Evolutionary conservation across 106 monocot species (phyloP), one percentile per base, ranked within the genome.

Genomic region (Allium cepa): DNA sequence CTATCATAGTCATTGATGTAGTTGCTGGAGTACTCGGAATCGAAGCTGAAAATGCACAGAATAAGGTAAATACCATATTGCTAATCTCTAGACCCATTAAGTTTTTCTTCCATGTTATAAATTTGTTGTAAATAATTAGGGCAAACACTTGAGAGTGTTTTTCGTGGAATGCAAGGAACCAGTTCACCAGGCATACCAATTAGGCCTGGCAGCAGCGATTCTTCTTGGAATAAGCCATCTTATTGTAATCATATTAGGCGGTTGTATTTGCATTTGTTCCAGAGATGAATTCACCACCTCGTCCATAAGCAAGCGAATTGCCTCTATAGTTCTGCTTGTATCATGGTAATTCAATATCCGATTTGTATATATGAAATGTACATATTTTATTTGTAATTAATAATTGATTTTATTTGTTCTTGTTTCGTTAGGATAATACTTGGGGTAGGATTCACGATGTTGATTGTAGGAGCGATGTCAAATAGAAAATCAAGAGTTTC

Each of bases 131-230:
- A 59, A 3, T 17, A 17, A 59, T 10, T 47, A 95, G 94, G 87
- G 80, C 7, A 91, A 71, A 77, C 79, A 85, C 72, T 47, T 91
- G 74, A 79, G 72, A 61, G 36, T 91, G 26, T 74, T 88, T 8
- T 70, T 95, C 48, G 75, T 95, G 46, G 94, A 91, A 76, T 95
- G 94, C 79, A 88, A 83, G 27, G 78, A 87, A 65, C 94, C 91
- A 10, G 91, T 91, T 11, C 81, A 79, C 55, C 59, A 77, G 55
- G 94, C 91, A 18, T 95, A 91, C 79, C 71, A 69, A 65, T 83
- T 91, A 1, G 88, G 91, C 4, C 75, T 95, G 0, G 77, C 85
- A 3, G 88, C 87, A 1, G 91, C 88, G 2, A 73, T 69, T 16
- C 83, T 95, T 11, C 83, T 95, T 4, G 85, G 77, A 4, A 11